Conservation (phyloP, 345 rosid species). For the Arabidopsis arenosa region DNA sequence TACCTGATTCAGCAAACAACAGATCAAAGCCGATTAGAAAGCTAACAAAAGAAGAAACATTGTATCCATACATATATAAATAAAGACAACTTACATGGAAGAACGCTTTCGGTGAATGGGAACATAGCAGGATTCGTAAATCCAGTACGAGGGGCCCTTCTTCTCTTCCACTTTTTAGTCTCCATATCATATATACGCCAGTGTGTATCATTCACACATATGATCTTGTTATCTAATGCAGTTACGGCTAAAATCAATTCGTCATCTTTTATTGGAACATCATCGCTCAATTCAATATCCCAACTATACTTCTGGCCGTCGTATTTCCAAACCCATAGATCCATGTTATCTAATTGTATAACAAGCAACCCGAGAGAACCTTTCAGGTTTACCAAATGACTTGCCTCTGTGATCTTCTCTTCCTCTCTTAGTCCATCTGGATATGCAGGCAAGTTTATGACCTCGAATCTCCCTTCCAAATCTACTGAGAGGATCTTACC, state of each 20-base stretch:
- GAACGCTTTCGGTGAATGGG: constrained; percentile 42
- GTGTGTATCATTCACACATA: constrained; percentile 32
- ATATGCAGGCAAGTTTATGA: constrained; percentile 23
- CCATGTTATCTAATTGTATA: constrained; percentile 24
- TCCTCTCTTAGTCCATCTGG: not conserved
- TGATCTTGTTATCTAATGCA: constrained; percentile 17
- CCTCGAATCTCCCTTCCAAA: constrained; percentile 19
- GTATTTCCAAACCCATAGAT: constrained; percentile 36
- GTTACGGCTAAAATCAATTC: constrained; percentile 30
- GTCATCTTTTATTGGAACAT: not conserved
- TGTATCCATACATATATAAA: not conserved
- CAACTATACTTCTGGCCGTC: constrained; percentile 22
- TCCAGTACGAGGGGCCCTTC: not conserved
- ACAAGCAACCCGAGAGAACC: constrained; percentile 35
- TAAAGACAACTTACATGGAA: constrained; percentile 43
- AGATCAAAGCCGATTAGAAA: not conserved
- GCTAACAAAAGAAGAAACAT: not conserved
- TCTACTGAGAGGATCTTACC: constrained; percentile 29
- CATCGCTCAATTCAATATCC: constrained; percentile 16
- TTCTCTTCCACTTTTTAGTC: constrained; percentile 7
- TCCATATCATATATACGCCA: constrained; percentile 36
- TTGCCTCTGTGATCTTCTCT: not conserved
- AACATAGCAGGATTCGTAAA: not conserved
- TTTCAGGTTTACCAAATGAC: constrained; percentile 7
- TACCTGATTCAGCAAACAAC: constrained; percentile 31